Evolutionary conservation across 495 filamentous ascomycete genomes (phyloP).

Genomic region (Parathielavia hyrcaniae): DNA sequence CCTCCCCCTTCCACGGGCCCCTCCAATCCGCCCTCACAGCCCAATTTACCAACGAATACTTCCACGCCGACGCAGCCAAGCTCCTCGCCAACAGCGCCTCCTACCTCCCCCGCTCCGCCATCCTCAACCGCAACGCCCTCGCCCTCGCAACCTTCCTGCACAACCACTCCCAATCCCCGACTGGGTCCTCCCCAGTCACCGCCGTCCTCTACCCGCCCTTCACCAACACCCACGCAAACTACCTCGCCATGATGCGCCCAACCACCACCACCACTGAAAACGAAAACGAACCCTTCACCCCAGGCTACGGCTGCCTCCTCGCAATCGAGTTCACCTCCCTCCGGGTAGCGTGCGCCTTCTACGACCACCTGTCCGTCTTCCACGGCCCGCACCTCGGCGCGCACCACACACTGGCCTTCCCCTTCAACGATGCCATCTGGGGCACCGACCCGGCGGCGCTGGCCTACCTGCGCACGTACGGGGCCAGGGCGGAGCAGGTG

Average conservation of each 20-base stretch:
- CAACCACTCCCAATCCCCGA: conserved; percentile 23
- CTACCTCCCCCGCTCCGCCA: conserved; percentile 36
- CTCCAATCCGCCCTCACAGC: conserved; percentile 29
- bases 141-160: conserved; percentile 34
- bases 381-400: conserved; percentile 46
- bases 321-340: conserved; percentile 40
- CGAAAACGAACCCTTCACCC: no score
- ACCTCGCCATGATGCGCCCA: conserved; percentile 33
- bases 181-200: conserved; percentile 29
- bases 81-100: conserved; percentile 40
- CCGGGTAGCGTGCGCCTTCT: conserved; percentile 33
- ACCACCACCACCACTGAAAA: no score
- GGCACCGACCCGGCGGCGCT: conserved; percentile 21
- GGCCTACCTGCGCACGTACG: conserved; percentile 28
- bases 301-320: conserved; percentile 37
- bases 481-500: conserved; percentile 31
- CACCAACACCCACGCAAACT: conserved; percentile 30
- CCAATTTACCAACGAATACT: conserved; percentile 38
- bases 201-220: conserved; percentile 40
- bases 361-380: conserved; percentile 38
- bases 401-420: conserved; percentile 39
- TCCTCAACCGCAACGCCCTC: conserved; percentile 41
- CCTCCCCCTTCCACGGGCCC: conserved; percentile 26
- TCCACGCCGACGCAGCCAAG: conserved; percentile 34
- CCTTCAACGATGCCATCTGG: conserved; percentile 39